phyloP scores from a whole-genome alignment of 2,329 filamentous ascomycete genomes.

The Fusarium algeriense region DNA sequence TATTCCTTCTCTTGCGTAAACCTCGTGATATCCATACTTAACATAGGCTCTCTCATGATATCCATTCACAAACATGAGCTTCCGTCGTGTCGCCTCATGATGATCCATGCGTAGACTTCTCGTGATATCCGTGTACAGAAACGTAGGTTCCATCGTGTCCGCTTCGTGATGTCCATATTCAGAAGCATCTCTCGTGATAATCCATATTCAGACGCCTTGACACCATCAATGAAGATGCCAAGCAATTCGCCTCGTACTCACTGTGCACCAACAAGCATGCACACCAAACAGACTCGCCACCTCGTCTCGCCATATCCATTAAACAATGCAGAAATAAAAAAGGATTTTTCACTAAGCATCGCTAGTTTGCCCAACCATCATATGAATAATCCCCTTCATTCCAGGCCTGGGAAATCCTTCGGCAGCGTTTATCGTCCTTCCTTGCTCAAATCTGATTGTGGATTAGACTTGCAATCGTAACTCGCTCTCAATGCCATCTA shows the following conservation, averaged over 20 bases:
- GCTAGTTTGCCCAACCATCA: slow-evolving; percentile 38
- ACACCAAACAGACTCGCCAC: slow-evolving; percentile 36
- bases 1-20: slow-evolving; percentile 22
- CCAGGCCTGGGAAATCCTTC: not conserved
- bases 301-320: slow-evolving; percentile 24
- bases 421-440: too few species aligned
- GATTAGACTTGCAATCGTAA: not conserved
- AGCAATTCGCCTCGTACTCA: not conserved
- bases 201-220: not conserved
- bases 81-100: slow-evolving; percentile 22
- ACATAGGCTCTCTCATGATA: not conserved
- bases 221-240: not conserved
- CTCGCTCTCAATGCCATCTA: slow-evolving; percentile 7
- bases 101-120: too few species aligned
- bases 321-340: slow-evolving; percentile 40
- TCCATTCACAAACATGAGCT: not conserved
- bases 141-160: too few species aligned
- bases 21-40: not conserved
- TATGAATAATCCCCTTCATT: slow-evolving; percentile 34
- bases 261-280: slow-evolving; percentile 16
- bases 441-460: not conserved
- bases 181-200: slow-evolving; percentile 3
- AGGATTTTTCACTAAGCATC: slow-evolving; percentile 41
- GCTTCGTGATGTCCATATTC: too few species aligned
- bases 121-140: too few species aligned